phyloP scores from a whole-genome alignment of 257 asterid genomes.

The Gynochthodes officinalis region DNA sequence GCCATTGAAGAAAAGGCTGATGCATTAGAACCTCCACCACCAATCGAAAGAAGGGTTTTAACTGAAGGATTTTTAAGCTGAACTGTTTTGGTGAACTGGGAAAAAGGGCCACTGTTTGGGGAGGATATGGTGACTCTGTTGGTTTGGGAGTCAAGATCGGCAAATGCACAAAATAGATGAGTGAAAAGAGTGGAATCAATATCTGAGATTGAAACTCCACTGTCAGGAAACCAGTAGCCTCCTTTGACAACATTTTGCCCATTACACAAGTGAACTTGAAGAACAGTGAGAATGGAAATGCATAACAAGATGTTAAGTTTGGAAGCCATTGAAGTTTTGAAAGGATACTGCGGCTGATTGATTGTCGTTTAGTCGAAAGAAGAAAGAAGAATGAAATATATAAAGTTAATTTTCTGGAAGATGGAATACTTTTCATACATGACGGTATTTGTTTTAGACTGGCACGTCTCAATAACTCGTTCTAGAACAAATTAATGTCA shows the following conservation, averaged over 20 bases:
- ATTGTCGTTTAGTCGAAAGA: too few relatives aligned
- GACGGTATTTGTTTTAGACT: too few relatives aligned
- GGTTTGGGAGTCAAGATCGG: constrained; percentile 38
- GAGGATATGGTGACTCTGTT: constrained; percentile 34
- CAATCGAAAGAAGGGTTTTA: constrained; percentile 46
- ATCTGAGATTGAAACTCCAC: constrained; percentile 27
- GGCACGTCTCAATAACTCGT: too few relatives aligned
- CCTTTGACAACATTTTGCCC: constrained; percentile 39
- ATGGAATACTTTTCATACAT: too few relatives aligned
- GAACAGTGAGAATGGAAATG: constrained; percentile 9
- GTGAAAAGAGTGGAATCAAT: constrained; percentile 48
- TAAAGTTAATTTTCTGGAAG: too few relatives aligned
- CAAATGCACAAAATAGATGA: constrained; percentile 53
- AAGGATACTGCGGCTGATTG: too few relatives aligned
- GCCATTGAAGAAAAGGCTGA: constrained; percentile 40
- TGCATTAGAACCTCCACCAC: constrained; percentile 31
- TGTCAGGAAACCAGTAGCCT: constrained; percentile 49
- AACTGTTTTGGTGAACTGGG: constrained; percentile 41
- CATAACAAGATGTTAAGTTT: constrained; percentile 3
- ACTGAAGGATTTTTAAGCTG: constrained; percentile 31
- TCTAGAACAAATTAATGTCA: too few relatives aligned
- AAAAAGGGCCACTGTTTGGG: constrained; percentile 28
- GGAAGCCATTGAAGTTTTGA: constrained; percentile 49
- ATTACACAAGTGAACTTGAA: constrained; percentile 16
- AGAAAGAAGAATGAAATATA: too few relatives aligned